Percentiles rank a stretch among this genome's conserved stretches.
Evolutionary conservation across 140 eudicot species (phyloP).

Genomic region (Ambrosia hybrid): DNA sequence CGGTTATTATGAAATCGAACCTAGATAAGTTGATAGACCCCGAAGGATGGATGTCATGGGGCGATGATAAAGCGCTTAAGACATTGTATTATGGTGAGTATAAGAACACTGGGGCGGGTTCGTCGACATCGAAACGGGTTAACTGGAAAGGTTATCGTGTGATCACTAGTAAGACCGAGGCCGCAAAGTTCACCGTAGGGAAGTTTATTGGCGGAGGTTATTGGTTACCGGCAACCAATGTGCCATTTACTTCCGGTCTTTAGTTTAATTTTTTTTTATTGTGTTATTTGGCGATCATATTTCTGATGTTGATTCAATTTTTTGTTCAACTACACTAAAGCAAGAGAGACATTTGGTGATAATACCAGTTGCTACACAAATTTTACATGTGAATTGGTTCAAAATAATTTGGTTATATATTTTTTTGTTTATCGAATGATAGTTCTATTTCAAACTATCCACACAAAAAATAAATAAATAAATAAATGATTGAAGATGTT

Average conservation of each 20-base stretch:
- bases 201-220: constrained; percentile 57
- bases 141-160: constrained; percentile 73
- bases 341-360: no score
- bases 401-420: no score
- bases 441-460: no score
- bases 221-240: constrained; percentile 70
- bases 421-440: no score
- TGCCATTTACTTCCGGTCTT: constrained; percentile 56
- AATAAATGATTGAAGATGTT: no score
- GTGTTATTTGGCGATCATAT: no score
- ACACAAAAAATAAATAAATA: no score
- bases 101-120: constrained; percentile 66
- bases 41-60: constrained; percentile 83
- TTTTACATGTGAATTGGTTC: no score
- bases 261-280: no score
- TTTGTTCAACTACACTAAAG: no score
- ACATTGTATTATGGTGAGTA: constrained; percentile 81
- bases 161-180: constrained; percentile 54
- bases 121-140: constrained; percentile 60
- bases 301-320: no score
- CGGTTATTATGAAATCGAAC: constrained; percentile 58
- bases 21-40: constrained; percentile 60
- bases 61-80: constrained; percentile 50
- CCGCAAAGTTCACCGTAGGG: constrained; percentile 53
- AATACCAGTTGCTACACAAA: no score